Percentiles rank a stretch among this genome's conserved stretches.
phyloP scores from a whole-genome alignment of 192 early-diverging fungal species.

The Podochytrium sp. region DNA sequence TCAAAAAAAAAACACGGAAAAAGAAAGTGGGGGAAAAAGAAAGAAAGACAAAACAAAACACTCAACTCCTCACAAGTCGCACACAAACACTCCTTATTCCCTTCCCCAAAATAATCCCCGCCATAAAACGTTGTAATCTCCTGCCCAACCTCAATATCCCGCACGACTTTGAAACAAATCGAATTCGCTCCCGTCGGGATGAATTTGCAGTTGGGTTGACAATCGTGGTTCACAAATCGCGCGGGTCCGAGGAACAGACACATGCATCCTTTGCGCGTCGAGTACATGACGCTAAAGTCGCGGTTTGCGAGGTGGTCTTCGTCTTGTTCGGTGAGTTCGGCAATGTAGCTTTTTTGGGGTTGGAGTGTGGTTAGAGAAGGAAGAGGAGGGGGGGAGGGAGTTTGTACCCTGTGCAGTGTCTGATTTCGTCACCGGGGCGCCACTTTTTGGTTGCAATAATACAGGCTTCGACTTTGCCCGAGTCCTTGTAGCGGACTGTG shows the following conservation, averaged over 20 bases:
- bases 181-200: slow-evolving; percentile 43
- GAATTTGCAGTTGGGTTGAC: slow-evolving; percentile 65
- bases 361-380: not conserved
- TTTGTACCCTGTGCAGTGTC: slow-evolving; percentile 45
- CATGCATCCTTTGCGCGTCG: slow-evolving; percentile 54
- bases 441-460: slow-evolving; percentile 53
- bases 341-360: slow-evolving; percentile 43
- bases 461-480: slow-evolving; percentile 56
- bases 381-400: not conserved
- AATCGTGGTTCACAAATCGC: slow-evolving; percentile 79
- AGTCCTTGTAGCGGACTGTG: slow-evolving; percentile 58
- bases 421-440: slow-evolving; percentile 54
- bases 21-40: no score
- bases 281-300: slow-evolving; percentile 75
- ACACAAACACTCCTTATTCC: slow-evolving; percentile 74
- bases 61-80: slow-evolving; percentile 71
- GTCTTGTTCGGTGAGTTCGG: slow-evolving; percentile 50
- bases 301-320: slow-evolving; percentile 45
- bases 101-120: slow-evolving; percentile 67
- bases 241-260: slow-evolving; percentile 74
- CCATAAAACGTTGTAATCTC: slow-evolving; percentile 75
- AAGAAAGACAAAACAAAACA: not conserved
- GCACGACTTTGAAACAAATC: slow-evolving; percentile 70
- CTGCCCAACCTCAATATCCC: slow-evolving; percentile 67
- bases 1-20: slow-evolving; percentile 78